Conservation (phyloP, 1,284 basidiomycete species). For the Papiliotrema fonsecae region DNA sequence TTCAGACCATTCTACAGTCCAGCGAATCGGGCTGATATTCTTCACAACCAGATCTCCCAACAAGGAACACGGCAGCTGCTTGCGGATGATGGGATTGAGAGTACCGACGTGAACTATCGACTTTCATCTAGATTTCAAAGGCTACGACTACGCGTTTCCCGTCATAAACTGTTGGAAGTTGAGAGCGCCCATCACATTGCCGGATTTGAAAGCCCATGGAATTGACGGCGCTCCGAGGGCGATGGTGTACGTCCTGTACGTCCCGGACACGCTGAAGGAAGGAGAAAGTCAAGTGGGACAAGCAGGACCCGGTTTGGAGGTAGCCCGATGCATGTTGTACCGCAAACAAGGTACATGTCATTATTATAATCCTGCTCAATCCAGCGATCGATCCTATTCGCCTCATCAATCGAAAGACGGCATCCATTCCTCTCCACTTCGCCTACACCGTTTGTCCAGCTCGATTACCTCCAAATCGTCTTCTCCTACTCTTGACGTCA, state of each 20-base stretch:
- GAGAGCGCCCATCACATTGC: constrained; percentile 6
- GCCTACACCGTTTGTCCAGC: constrained; percentile 27
- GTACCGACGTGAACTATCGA: constrained; percentile 14
- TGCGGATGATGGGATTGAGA: constrained; percentile 11
- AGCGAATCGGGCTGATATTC: constrained; percentile 20
- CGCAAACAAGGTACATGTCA: no score
- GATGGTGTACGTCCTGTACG: constrained; percentile 19
- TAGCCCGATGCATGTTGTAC: no score
- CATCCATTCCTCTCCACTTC: constrained; percentile 34
- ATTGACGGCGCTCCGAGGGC: constrained; percentile 16
- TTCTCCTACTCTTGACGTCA: constrained; percentile 29
- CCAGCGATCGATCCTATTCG: no score
- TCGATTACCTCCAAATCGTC: constrained; percentile 29
- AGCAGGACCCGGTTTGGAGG: constrained; percentile 18
- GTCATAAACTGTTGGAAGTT: constrained; percentile 13
- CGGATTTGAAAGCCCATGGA: constrained; percentile 12
- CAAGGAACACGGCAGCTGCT: no score
- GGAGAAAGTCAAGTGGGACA: constrained; percentile 8
- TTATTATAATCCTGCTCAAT: no score
- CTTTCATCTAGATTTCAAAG: constrained; percentile 10
- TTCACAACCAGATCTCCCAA: not conserved
- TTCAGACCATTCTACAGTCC: constrained; percentile 13
- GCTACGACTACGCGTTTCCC: constrained; percentile 21
- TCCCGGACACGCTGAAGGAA: no score
- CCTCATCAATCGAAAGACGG: constrained; percentile 26